A percentile compares a stretch with the other conserved stretches of the same genome.
Evolutionary conservation across 371 early-diverging fungal species (phyloP).

Genomic region (Mucor lusitanicus): DNA sequence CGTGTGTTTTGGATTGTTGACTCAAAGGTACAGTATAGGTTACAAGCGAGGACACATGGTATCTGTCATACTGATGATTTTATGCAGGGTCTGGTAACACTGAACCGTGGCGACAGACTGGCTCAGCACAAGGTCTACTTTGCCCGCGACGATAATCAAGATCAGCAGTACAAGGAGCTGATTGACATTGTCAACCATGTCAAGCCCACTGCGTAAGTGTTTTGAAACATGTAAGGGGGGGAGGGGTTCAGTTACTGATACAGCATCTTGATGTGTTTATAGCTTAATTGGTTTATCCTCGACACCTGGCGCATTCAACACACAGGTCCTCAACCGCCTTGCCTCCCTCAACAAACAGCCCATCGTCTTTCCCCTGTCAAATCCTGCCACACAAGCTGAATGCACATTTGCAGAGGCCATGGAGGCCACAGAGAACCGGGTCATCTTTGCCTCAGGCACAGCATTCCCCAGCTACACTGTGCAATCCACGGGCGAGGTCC

Average conservation of each 20-base stretch:
- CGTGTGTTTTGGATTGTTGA: slow-evolving; percentile 87
- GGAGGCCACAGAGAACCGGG: slow-evolving; percentile 74
- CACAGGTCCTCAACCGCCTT: slow-evolving; percentile 64
- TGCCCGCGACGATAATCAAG: slow-evolving; percentile 78
- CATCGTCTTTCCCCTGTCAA: slow-evolving; percentile 93
- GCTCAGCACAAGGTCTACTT: slow-evolving; percentile 81
- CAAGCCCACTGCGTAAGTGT: slow-evolving; percentile 13
- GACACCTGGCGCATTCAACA: slow-evolving; percentile 70
- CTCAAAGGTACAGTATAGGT: no score
- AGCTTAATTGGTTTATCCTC: slow-evolving; percentile 85
- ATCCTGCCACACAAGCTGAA: slow-evolving; percentile 87
- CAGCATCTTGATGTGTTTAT: background rate
- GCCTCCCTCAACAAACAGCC: slow-evolving; percentile 76
- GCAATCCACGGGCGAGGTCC: slow-evolving; percentile 57
- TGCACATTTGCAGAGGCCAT: slow-evolving; percentile 92
- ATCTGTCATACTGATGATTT: no score
- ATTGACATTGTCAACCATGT: slow-evolving; percentile 74
- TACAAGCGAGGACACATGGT: no score
- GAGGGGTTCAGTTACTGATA: background rate
- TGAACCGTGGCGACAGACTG: slow-evolving; percentile 86
- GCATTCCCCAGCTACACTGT: slow-evolving; percentile 82
- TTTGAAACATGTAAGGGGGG: background rate
- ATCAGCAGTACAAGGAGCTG: slow-evolving; percentile 69
- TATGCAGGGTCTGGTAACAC: slow-evolving; percentile 67
- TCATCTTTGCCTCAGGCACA: slow-evolving; percentile 96